phyloP scores from a whole-genome alignment of 306 rosid genomes.

The Cucurbita pepo region DNA sequence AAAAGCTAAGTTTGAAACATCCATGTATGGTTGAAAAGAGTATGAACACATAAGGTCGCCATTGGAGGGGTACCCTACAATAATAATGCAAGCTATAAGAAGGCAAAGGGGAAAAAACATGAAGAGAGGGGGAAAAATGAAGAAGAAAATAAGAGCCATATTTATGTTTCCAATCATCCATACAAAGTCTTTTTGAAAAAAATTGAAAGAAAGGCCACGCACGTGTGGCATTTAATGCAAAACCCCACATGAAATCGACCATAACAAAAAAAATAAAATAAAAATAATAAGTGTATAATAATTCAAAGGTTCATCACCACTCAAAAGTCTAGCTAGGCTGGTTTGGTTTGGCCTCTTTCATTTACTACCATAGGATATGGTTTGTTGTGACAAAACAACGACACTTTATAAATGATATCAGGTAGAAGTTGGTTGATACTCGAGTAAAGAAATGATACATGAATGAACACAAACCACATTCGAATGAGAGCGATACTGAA shows the following conservation, averaged over 20 bases:
- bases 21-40: background rate
- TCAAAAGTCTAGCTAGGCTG: constrained; percentile 11
- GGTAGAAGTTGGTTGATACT: too few species aligned
- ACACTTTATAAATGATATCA: background rate
- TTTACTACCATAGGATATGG: constrained; percentile 15
- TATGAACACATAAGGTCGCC: background rate
- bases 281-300: background rate
- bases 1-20: background rate
- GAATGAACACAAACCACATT: too few species aligned
- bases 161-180: background rate
- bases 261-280: background rate
- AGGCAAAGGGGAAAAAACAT: background rate
- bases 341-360: constrained; percentile 14
- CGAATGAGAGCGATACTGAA: too few species aligned
- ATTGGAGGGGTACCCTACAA: background rate
- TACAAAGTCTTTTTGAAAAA: background rate
- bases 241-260: constrained; percentile 6
- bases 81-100: background rate
- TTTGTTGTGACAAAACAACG: constrained; percentile 12
- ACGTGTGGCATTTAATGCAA: constrained; percentile 23
- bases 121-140: background rate
- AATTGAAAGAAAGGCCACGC: constrained; percentile 11
- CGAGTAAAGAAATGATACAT: too few species aligned
- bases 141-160: background rate
- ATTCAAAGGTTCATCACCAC: background rate